Conservation (phyloP, 306 rosid genomes). For the Ochetophila trinervis region DNA sequence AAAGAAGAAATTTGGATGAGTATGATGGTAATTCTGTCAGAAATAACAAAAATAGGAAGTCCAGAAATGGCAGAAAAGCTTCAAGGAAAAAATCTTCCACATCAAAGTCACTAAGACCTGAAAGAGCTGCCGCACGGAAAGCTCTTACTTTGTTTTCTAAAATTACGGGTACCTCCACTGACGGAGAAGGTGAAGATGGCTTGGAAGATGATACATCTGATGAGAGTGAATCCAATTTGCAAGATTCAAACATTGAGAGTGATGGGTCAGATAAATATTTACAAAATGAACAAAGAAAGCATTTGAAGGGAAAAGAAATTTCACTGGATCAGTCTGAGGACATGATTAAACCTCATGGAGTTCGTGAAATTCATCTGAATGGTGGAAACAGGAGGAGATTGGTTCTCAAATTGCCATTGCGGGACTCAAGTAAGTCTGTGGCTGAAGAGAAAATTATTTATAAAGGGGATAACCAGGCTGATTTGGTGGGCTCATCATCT, state of each 20-base stretch:
- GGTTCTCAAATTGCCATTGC: slow-evolving; percentile 68
- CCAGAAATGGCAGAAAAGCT: slow-evolving; percentile 49
- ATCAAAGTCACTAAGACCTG: slow-evolving; percentile 86
- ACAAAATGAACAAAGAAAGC: slow-evolving; percentile 43
- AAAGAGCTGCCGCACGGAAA: slow-evolving; percentile 92
- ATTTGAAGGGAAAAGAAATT: slow-evolving; percentile 71
- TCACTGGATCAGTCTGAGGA: slow-evolving; percentile 48
- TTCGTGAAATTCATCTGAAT: slow-evolving; percentile 39
- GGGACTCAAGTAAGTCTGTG: slow-evolving; percentile 45
- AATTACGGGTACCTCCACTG: slow-evolving; percentile 72
- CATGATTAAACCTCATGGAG: slow-evolving; percentile 32
- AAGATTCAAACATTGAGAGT: slow-evolving; percentile 67
- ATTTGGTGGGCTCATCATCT: slow-evolving; percentile 61
- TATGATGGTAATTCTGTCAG: slow-evolving; percentile 49
- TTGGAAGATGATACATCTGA: slow-evolving; percentile 63
- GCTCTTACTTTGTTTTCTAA: slow-evolving; percentile 80
- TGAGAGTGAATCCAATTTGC: slow-evolving; percentile 71
- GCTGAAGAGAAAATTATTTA: slow-evolving; percentile 17
- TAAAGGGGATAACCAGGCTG: slow-evolving; percentile 40
- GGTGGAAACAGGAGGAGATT: slow-evolving; percentile 57
- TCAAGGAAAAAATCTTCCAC: slow-evolving; percentile 61
- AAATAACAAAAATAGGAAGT: slow-evolving; percentile 52
- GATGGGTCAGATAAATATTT: slow-evolving; percentile 66
- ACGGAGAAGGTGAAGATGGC: slow-evolving; percentile 77
- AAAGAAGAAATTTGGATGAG: slow-evolving; percentile 87